Evolutionary conservation across 495 filamentous ascomycete species (phyloP).

Genomic region (Trichoderma gamsii): DNA sequence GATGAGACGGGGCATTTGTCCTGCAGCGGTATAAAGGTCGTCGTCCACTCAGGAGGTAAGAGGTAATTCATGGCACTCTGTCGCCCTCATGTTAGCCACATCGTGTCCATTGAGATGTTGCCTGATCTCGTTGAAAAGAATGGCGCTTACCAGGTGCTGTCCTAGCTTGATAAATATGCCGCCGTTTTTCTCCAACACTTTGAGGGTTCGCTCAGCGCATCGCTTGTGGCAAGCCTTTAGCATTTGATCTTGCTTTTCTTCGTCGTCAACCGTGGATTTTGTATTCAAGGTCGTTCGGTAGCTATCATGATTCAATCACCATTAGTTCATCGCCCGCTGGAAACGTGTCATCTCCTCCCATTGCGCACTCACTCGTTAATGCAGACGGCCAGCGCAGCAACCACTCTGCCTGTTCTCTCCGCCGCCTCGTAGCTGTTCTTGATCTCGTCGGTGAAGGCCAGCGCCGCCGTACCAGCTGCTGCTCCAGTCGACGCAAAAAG

Average conservation of each 20-base stretch:
- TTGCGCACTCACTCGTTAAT: conserved; percentile 74
- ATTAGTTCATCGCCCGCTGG: conserved; percentile 16
- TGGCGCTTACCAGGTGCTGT: conserved; percentile 65
- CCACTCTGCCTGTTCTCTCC: conserved; percentile 75
- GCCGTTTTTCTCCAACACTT: conserved; percentile 86
- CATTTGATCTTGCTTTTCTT: conserved; percentile 56
- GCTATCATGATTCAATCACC: conserved; percentile 35
- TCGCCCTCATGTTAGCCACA: background rate
- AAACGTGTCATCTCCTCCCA: background rate
- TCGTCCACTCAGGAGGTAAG: conserved; percentile 88
- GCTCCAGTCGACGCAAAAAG: conserved; percentile 37
- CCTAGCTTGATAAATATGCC: conserved; percentile 98
- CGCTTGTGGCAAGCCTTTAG: conserved; percentile 85
- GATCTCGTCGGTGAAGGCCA: conserved; percentile 64
- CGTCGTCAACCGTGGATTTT: conserved; percentile 50
- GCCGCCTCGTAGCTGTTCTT: conserved; percentile 68
- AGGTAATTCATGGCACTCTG: conserved; percentile 93
- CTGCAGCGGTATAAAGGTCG: conserved; percentile 92
- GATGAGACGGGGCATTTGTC: conserved; percentile 93
- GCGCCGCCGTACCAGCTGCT: conserved; percentile 46
- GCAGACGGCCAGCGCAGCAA: conserved; percentile 64
- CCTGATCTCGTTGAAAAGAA: background rate
- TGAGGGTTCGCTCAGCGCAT: conserved; percentile 77
- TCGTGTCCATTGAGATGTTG: background rate
- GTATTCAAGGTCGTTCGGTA: conserved; percentile 76